phyloP scores from a whole-genome alignment of 441 rosid genomes.

The Raphanus hybrid region DNA sequence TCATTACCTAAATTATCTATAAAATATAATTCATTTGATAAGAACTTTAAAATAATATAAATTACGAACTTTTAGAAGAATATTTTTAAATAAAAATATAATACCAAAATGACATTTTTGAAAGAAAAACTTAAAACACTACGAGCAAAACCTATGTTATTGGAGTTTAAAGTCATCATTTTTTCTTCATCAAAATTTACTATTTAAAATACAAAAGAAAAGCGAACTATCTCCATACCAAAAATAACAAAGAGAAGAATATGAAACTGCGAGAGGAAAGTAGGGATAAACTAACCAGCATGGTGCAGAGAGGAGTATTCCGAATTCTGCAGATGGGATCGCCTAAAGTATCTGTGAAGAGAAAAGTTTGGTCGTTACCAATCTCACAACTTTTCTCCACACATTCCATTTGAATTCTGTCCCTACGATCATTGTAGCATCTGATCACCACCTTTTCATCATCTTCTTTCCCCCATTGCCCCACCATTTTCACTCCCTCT shows the following conservation, averaged over 20 bases:
- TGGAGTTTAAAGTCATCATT: not conserved
- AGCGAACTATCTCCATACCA: not conserved
- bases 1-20: not conserved
- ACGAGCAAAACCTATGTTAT: not conserved
- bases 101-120: not conserved
- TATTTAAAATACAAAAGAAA: not conserved
- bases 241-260: slow-evolving; percentile 3
- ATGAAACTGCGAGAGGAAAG: not conserved
- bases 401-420: slow-evolving; percentile 56
- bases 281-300: slow-evolving; percentile 62
- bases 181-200: not conserved
- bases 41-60: not conserved
- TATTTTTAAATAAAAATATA: not conserved
- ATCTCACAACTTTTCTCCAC: slow-evolving; percentile 77
- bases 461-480: slow-evolving; percentile 35
- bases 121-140: not conserved
- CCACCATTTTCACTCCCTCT: slow-evolving; percentile 24
- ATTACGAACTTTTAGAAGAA: not conserved
- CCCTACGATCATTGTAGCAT: slow-evolving; percentile 60
- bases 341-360: slow-evolving; percentile 76
- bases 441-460: slow-evolving; percentile 48
- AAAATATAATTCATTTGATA: not conserved
- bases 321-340: slow-evolving; percentile 90
- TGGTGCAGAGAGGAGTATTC: slow-evolving; percentile 65
- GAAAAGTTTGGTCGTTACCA: slow-evolving; percentile 60